Base-by-base conservation (phyloP, 352 stramenopile species). In the Globisporangium echinulatum region DNA sequence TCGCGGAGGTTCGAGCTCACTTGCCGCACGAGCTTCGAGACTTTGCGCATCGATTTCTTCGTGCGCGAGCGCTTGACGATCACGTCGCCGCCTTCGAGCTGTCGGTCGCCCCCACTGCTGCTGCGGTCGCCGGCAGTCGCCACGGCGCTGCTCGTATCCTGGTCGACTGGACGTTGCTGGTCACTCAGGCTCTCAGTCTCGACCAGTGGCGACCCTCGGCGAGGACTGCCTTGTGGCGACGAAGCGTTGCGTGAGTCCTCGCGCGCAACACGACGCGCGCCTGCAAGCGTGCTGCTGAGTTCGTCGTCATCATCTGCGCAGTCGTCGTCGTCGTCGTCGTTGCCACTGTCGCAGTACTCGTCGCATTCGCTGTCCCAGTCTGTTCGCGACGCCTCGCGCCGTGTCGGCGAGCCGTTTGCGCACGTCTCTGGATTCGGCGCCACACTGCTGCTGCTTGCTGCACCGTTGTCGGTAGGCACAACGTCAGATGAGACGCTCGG, bases 1-100 rank as follows among this genome's bases (percentile, higher is more conserved):
- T 87, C 80, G 33, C 80, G 75, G 25, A 88, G 52, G 54, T 90
- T 91, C 15, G 56, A 68, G 66, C 82, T 90, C 46, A 92, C 64
- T 62, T 90, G 72, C 15, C 70, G 75, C 49, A 90, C 70, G 17
- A 88, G 69, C 58, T 70, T 77, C 0, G 68, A 80, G 54, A 90
- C 77, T 54, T 87, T 90, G 15, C 74, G 77, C 52, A 88, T 88
- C 33, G 69, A 85, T 15, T 75, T 83, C 65, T 90, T 91, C 36
- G 79, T 70, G 14, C 75, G 71, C 42, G 79, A 85, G 49, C 72
- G 69, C 63, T 88, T 92, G 36, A 87, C 62, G 49, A 86, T 79
- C 54, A 88, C 76, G n/a, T 85, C 59, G 14, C 53, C 48, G 10
- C 19, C 67, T 13, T 49, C 66, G 4, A 66, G 51, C 51, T 36